Evolutionary conservation across 176 grass and related monocot genomes (phyloP).

Genomic region (Melocanna baccifera): DNA sequence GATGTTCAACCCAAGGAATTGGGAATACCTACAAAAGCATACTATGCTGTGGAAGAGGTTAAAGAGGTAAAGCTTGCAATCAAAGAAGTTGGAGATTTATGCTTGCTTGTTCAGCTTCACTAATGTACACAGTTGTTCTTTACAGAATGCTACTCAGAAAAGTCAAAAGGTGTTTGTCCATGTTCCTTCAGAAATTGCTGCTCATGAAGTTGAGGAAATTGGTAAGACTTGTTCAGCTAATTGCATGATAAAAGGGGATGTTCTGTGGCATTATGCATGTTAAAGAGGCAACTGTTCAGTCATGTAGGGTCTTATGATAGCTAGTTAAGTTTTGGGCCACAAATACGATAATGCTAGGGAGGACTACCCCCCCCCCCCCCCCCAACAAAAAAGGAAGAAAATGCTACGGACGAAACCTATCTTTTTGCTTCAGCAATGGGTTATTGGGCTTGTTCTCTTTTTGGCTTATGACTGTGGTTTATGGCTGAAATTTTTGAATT

Average conservation of each 20-base stretch:
- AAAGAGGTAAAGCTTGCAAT: conserved; percentile 58
- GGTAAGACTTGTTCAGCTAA: conserved; percentile 43
- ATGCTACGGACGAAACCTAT: neutral
- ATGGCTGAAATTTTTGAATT: no score
- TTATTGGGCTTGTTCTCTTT: no score
- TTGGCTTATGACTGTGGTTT: no score
- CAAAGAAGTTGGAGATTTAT: conserved; percentile 6
- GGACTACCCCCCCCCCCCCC: no score
- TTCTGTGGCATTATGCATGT: neutral
- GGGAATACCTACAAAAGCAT: conserved; percentile 95
- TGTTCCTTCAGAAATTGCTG: conserved; percentile 95
- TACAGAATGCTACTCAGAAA: conserved; percentile 96
- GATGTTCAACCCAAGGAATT: conserved; percentile 96
- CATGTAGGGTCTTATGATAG: neutral
- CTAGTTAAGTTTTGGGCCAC: neutral
- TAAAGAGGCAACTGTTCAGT: neutral
- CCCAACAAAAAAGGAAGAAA: neutral
- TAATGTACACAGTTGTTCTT: conserved; percentile 25
- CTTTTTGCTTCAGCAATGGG: neutral
- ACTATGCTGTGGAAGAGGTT: conserved; percentile 89
- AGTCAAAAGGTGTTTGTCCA: conserved; percentile 98
- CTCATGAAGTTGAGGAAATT: conserved; percentile 97
- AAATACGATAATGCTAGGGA: neutral
- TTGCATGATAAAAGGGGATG: neutral
- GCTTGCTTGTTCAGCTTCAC: conserved; percentile 2